Evolutionary conservation across 345 rosid species (phyloP).

Genomic region (Carallia pectinifolia): DNA sequence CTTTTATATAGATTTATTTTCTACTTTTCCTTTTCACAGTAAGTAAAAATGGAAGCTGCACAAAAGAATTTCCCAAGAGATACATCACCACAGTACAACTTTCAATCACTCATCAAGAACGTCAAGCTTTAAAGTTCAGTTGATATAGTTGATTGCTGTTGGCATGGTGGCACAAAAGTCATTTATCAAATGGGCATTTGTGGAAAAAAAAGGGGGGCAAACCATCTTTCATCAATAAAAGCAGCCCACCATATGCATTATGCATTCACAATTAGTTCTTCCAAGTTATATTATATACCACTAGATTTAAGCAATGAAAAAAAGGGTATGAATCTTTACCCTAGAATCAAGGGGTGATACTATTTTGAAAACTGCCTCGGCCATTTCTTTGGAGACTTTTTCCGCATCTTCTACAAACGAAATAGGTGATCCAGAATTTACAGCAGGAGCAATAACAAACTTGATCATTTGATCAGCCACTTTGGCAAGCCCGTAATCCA

Average conservation of each 20-base stretch:
- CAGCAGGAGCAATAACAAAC: constrained; percentile 69
- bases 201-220: no score
- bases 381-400: constrained; percentile 40
- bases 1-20: background rate
- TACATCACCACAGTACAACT: background rate
- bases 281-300: background rate
- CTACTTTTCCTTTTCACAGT: background rate
- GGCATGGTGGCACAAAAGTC: background rate
- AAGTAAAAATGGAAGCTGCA: background rate
- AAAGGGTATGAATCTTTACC: constrained; percentile 36
- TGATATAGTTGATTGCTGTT: background rate
- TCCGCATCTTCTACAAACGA: constrained; percentile 50
- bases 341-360: constrained; percentile 39
- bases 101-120: background rate
- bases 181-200: background rate
- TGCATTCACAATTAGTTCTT: background rate
- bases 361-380: constrained; percentile 54
- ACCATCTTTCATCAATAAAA: no score
- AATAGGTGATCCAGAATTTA: constrained; percentile 52
- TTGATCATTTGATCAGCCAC: constrained; percentile 87
- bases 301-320: constrained; percentile 9
- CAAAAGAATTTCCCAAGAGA: background rate
- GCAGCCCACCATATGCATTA: background rate
- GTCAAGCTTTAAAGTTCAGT: background rate
- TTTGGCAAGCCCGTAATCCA: constrained; percentile 87